Evolutionary conservation across 495 filamentous ascomycete species (phyloP).

Genomic region (Xylaria grammica): DNA sequence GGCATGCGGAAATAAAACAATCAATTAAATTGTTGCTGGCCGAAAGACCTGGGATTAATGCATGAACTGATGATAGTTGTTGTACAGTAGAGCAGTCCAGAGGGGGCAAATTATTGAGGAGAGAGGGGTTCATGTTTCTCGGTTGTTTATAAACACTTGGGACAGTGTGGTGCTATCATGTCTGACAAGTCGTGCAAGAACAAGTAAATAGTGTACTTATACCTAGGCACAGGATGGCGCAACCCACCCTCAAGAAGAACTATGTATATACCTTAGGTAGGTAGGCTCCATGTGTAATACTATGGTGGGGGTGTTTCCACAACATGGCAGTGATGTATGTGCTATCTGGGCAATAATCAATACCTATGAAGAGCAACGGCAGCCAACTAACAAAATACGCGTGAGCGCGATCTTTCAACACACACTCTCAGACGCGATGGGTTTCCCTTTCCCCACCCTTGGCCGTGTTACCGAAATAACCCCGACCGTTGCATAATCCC

Average conservation of each 20-base stretch:
- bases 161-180: neutral
- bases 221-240: no score
- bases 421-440: neutral
- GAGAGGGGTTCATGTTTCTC: neutral
- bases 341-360: no score
- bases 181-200: neutral
- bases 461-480: neutral
- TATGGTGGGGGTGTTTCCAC: no score
- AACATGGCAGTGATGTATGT: no score
- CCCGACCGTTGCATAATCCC: neutral
- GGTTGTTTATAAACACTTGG: conserved; percentile 20
- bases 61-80: conserved; percentile 18
- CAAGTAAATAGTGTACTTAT: no score
- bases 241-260: no score
- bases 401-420: conserved; percentile 5
- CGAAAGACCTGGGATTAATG: conserved; percentile 18
- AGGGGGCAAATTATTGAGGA: neutral
- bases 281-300: no score
- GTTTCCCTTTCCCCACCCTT: conserved; percentile 1
- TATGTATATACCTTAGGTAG: no score
- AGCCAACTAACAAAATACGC: neutral
- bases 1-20: no score
- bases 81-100: no score
- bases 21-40: conserved; percentile 16
- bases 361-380: no score